Conservation (phyloP, 2,329 filamentous ascomycete species). For the Sporothrix humicola region DNA sequence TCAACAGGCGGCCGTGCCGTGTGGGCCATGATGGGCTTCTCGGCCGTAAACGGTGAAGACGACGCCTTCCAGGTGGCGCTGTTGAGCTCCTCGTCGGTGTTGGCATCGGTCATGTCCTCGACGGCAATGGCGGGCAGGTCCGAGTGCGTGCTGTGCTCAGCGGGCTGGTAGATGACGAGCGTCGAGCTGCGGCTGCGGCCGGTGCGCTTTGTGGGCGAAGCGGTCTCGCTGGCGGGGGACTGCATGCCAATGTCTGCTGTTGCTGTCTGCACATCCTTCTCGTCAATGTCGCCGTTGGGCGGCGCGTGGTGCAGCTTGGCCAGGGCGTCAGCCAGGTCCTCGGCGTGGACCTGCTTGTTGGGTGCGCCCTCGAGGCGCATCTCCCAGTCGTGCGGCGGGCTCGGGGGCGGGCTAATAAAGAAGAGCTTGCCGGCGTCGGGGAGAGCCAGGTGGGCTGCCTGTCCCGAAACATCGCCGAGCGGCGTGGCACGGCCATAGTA, state of each 20-base stretch:
- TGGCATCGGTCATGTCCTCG: slow-evolving; percentile 68
- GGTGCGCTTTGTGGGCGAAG: slow-evolving; percentile 38
- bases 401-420: slow-evolving; percentile 73
- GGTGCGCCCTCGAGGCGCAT: slow-evolving; percentile 70
- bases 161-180: slow-evolving; percentile 65
- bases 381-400: slow-evolving; percentile 72
- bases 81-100: slow-evolving; percentile 54
- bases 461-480: slow-evolving; percentile 49
- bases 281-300: slow-evolving; percentile 36
- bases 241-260: slow-evolving; percentile 21
- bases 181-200: slow-evolving; percentile 67
- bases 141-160: slow-evolving; percentile 59
- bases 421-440: slow-evolving; percentile 74
- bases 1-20: slow-evolving; percentile 69
- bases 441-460: slow-evolving; percentile 61
- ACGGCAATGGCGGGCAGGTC: slow-evolving; percentile 69
- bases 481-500: slow-evolving; percentile 70
- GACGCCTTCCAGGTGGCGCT: slow-evolving; percentile 27
- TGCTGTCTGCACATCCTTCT: slow-evolving; percentile 43
- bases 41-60: not conserved
- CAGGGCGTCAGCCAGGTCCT: slow-evolving; percentile 70
- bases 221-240: slow-evolving; percentile 50
- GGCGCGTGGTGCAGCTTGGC: slow-evolving; percentile 62
- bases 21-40: slow-evolving; percentile 60
- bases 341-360: slow-evolving; percentile 72